Conservation (phyloP, 2,329 filamentous ascomycete genomes). For the Xylariaceae sp. region DNA sequence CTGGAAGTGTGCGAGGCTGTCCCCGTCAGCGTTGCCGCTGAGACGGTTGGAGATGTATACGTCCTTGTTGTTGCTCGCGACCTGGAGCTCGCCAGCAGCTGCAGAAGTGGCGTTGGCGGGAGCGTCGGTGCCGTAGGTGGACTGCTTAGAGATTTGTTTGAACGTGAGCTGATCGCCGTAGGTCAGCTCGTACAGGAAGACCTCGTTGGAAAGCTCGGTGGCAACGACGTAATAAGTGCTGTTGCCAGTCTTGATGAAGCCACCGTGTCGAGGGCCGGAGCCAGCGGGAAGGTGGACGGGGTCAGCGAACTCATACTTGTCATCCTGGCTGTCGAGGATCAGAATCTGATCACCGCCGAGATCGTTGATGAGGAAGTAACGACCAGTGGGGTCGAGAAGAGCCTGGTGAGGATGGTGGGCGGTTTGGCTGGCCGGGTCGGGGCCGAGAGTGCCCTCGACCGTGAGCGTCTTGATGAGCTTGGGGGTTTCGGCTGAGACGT, state of each 20-base stretch:
- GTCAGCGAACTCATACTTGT: slow-evolving; percentile 37
- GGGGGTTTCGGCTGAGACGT: slow-evolving; percentile 33
- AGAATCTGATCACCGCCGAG: slow-evolving; percentile 47
- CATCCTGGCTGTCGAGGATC: slow-evolving; percentile 41
- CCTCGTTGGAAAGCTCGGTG: slow-evolving; percentile 43
- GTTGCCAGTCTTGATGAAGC: slow-evolving; percentile 37
- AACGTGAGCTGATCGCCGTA: slow-evolving; percentile 38
- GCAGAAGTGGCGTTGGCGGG: slow-evolving; percentile 36
- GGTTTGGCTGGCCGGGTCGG: slow-evolving; percentile 21
- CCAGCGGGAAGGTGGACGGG: slow-evolving; percentile 34
- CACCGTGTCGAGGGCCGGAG: slow-evolving; percentile 48
- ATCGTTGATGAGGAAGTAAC: slow-evolving; percentile 47
- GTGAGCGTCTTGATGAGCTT: slow-evolving; percentile 37
- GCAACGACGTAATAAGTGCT: slow-evolving; percentile 45
- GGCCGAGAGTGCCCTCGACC: slow-evolving; percentile 32
- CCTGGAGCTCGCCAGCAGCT: slow-evolving; percentile 43
- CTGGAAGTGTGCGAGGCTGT: slow-evolving; percentile 47
- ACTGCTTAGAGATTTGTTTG: slow-evolving; percentile 34
- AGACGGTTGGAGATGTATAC: slow-evolving; percentile 51
- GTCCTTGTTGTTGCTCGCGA: slow-evolving; percentile 39
- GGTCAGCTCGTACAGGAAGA: slow-evolving; percentile 40
- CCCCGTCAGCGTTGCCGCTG: slow-evolving; percentile 38
- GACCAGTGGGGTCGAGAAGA: slow-evolving; percentile 45
- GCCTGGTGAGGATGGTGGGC: slow-evolving; percentile 44
- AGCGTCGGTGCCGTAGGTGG: slow-evolving; percentile 36